A percentile compares a stretch with the other conserved stretches of the same genome.
These are phyloP conservation scores for Penicillium antarcticum DNA, from an alignment of 495 filamentous ascomycete species.

Conservation along the genomic window DNA sequence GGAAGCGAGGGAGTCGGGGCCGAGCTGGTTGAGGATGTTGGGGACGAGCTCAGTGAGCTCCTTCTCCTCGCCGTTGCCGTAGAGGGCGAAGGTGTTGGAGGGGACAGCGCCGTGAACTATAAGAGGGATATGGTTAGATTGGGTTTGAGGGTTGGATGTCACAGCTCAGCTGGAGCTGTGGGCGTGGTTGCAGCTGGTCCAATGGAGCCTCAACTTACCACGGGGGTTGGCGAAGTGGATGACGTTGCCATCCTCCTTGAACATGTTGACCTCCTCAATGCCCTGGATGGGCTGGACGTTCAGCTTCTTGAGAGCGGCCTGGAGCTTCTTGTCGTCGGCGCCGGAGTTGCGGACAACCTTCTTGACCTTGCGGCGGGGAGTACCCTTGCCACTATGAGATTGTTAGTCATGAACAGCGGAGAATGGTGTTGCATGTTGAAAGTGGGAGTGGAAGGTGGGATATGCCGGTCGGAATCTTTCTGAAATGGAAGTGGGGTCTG, in stretches of 20 bases:
- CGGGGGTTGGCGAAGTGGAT: constrained; percentile 98
- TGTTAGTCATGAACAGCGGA: constrained; percentile 8
- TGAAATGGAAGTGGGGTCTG: too few relatives aligned
- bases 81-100: constrained; percentile 98
- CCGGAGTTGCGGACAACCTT: constrained; percentile 87
- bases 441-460: constrained; percentile 1
- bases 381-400: constrained; percentile 84
- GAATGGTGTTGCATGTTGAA: neutral
- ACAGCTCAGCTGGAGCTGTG: neutral
- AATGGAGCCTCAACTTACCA: constrained; percentile 54
- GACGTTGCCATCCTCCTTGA: constrained; percentile 99
- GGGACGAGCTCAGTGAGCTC: constrained; percentile 99
- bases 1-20: constrained; percentile 94
- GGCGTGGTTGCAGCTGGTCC: too few relatives aligned
- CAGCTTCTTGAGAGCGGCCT: constrained; percentile 90
- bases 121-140: neutral
- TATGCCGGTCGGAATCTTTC: neutral
- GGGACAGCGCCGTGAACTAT: constrained; percentile 94
- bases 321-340: constrained; percentile 99
- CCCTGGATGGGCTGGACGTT: constrained; percentile 96
- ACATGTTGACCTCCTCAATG: constrained; percentile 99
- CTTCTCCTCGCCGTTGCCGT: constrained; percentile 98
- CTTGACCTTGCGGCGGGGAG: constrained; percentile 96
- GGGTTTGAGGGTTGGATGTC: neutral
- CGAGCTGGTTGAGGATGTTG: constrained; percentile 98